Evolutionary conservation across 106 monocot genomes (phyloP).

Genomic region (Acanthochlamys bracteata): DNA sequence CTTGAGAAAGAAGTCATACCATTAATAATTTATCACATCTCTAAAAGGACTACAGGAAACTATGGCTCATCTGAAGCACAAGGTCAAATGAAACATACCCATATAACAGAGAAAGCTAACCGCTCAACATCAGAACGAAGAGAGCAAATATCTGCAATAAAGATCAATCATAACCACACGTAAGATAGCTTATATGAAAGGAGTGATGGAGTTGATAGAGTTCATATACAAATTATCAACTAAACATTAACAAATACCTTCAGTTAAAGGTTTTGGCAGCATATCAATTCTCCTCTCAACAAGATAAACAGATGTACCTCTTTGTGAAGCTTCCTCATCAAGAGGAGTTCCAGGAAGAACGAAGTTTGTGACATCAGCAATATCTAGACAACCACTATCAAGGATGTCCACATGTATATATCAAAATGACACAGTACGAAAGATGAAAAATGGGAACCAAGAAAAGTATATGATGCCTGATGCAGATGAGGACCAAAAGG

Average conservation of each 20-base stretch:
- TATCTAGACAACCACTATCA: conserved; percentile 55
- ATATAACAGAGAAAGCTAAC: conserved; percentile 92
- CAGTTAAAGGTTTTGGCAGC: conserved; percentile 98
- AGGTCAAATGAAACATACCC: conserved; percentile 36
- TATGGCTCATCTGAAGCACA: background rate
- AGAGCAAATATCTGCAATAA: conserved; percentile 85
- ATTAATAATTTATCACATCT: too few species aligned
- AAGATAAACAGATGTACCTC: conserved; percentile 99
- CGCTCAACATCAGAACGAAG: conserved; percentile 96
- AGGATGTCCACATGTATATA: conserved; percentile 16
- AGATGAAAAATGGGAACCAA: background rate
- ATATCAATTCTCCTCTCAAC: conserved; percentile 96
- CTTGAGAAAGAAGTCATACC: too few species aligned
- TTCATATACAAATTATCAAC: too few species aligned
- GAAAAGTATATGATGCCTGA: background rate
- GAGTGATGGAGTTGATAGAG: too few species aligned
- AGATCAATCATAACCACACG: background rate
- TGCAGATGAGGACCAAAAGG: background rate
- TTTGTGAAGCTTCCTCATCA: conserved; percentile 86
- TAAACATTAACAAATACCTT: conserved; percentile 43
- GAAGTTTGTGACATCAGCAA: conserved; percentile 99
- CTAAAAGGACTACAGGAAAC: background rate
- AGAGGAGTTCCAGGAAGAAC: conserved; percentile 91
- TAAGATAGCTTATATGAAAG: background rate
- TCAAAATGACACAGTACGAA: background rate